Evolutionary conservation across 345 rosid genomes (phyloP), one percentile per base, ranked within the genome.

Genomic region (Eucalyptus victrix): DNA sequence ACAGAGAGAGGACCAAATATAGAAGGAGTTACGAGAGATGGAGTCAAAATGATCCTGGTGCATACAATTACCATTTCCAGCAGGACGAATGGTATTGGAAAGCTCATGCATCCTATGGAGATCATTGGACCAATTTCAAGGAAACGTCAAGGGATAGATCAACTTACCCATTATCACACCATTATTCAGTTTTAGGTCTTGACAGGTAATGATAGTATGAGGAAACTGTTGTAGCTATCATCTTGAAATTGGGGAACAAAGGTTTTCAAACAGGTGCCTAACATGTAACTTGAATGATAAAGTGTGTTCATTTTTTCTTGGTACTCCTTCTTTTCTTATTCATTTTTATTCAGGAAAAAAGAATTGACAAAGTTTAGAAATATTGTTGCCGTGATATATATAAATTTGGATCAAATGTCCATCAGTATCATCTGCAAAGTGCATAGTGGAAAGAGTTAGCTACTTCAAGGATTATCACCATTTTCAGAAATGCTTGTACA

Each of bases 51-150:
- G 96, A 92, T 85, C 86, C 94, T 26, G 93, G 93, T 90, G 94
- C 95, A 44, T 94, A 95, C 92, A 94, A 95, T 93, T 98, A 97
- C 88, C 95, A 96, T 67, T 97, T 93, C 90, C 98, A 96, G 95
- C 94, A 97, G 86, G 95, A 98, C 88, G 98, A 98, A 92, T 98
- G 99, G 99, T 96, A 98, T 92, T 98, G 98, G 98, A 96, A 96
- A 76, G 90, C 96, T 51, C 94, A 97, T 18, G 69, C 97, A 56
- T 94, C 98, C 40, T 94, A 87, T 91, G 93, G 94, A 92, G 92
- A 94, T 89, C 96, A 95, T 89, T 94, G 93, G 89, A 94, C 94
- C 80, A 95, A 94, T 91, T 91, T 90, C 93, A 93, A 93, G 90
- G 93, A 92, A 91, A 91, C 94, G 91, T 92, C 95, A 60, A 94